Base-by-base conservation (phyloP, 1,284 basidiomycete genomes). In the Trichosporon ovoides region DNA sequence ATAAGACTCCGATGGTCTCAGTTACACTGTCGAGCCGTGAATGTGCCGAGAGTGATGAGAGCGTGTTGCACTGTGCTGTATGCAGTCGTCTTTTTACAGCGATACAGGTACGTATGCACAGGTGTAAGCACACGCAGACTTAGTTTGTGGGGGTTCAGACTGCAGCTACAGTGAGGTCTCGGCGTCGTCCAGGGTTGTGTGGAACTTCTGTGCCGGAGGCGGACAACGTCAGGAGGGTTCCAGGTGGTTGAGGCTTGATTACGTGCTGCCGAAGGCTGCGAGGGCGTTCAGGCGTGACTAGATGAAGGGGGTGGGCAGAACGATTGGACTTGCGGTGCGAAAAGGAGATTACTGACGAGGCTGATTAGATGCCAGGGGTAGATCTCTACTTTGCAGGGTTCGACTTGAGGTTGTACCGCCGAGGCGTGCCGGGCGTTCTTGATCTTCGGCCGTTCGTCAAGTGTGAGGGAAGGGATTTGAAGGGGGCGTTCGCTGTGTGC, bases 311-410 rank as follows among this genome's bases (percentile, higher is more conserved):
- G n/a, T 16, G 22, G 12, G 43, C 24, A 48, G 43, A 28, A 48
- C 22, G 28, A n/a, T 28, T 7, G 24, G 28, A 28, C 22, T 28
- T 22, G n/a, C 28, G 28, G 43, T 28, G 24, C 43, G 24, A 48
- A 24, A 48, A 6, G n/a, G n/a, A n/a, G n/a, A 13, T 7, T 22
- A 16, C n/a, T 48, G 43, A 48, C 28, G 43, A 48, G 43, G 28
- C 28, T 48, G 28, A n/a, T n/a, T 48, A 28, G 43, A n/a, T n/a
- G 43, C 43, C 43, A 48, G 43, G 43, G 43, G 43, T 31, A 7
- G 43, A 48, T 48, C 43, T 48, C 19, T 16, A 31, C 43, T n/a
- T 48, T 31, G 43, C 43, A 48, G 43, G 43, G 43, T 48, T 31
- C 28, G 24, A 48, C 28, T 14, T 48, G 43, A 31, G n/a, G n/a